Evolutionary conservation across 495 filamentous ascomycete genomes (phyloP).

Genomic region (Pseudomonodictys pantanalensis): DNA sequence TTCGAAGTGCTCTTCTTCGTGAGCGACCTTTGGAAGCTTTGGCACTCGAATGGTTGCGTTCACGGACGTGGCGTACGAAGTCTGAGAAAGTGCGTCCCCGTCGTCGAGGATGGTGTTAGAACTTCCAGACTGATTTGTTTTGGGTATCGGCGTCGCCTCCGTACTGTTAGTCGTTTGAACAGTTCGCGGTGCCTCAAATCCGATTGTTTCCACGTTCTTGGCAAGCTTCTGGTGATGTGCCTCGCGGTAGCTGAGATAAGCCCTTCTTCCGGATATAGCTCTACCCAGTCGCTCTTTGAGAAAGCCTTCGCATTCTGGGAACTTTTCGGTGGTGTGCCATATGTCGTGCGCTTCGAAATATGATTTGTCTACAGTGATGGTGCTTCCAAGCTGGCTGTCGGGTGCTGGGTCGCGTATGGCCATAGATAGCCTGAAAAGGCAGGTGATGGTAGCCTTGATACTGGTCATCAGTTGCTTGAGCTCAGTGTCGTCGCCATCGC

Average conservation of each 20-base stretch:
- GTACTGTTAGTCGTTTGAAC: slow-evolving; percentile 22
- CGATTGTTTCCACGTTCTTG: slow-evolving; percentile 22
- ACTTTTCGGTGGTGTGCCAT: slow-evolving; percentile 25
- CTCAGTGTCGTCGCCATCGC: slow-evolving; percentile 3
- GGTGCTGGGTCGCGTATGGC: slow-evolving; percentile 40
- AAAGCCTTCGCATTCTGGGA: background rate
- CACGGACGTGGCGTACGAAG: slow-evolving; percentile 18
- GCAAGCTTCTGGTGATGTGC: slow-evolving; percentile 43
- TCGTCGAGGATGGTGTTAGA: background rate
- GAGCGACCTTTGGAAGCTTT: slow-evolving; percentile 21
- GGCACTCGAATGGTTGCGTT: slow-evolving; percentile 19
- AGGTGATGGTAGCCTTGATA: slow-evolving; percentile 33
- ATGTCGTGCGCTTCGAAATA: slow-evolving; percentile 33
- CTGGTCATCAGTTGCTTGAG: slow-evolving; percentile 28
- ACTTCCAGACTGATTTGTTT: background rate
- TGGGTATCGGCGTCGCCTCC: slow-evolving; percentile 9
- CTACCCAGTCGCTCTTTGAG: slow-evolving; percentile 43
- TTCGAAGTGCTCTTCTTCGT: slow-evolving; percentile 24
- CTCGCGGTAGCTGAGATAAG: slow-evolving; percentile 46
- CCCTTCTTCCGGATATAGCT: slow-evolving; percentile 44
- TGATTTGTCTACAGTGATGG: slow-evolving; percentile 31
- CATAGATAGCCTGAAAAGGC: slow-evolving; percentile 41
- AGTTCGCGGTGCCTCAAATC: slow-evolving; percentile 11
- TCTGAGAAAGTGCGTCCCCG: slow-evolving; percentile 17
- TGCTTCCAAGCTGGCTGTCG: slow-evolving; percentile 37